Evolutionary conservation across 2,329 filamentous ascomycete genomes (phyloP).

Genomic region (Endothia cerciana): DNA sequence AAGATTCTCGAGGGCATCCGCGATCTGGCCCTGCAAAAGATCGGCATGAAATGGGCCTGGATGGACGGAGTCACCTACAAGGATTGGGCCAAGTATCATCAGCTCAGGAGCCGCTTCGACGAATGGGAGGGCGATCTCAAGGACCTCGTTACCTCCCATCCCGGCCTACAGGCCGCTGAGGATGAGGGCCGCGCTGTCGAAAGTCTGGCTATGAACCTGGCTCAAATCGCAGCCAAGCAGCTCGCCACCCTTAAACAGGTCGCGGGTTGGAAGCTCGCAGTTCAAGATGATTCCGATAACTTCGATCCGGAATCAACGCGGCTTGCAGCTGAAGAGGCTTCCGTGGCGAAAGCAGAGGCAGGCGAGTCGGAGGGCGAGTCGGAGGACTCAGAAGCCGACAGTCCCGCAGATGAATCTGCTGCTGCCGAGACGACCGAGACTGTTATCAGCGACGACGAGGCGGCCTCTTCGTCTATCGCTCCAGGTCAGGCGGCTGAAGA

Average conservation of each 20-base stretch:
- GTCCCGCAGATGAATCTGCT: conserved; percentile 1
- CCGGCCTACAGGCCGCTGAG: conserved; percentile 70
- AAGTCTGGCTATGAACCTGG: conserved; percentile 77
- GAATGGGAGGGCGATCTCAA: conserved; percentile 86
- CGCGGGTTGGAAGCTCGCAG: conserved; percentile 79
- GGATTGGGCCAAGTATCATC: conserved; percentile 95
- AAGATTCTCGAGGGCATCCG: conserved; percentile 81
- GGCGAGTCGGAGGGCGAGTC: conserved; percentile 36
- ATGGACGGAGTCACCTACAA: conserved; percentile 95
- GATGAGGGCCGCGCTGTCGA: conserved; percentile 63
- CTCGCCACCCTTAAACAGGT: conserved; percentile 81
- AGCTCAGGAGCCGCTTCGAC: conserved; percentile 79
- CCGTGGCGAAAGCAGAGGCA: conserved; percentile 41
- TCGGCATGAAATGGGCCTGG: conserved; percentile 94
- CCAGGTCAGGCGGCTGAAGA: conserved; percentile 21
- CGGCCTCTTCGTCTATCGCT: conserved; percentile 28
- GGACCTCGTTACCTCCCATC: conserved; percentile 73
- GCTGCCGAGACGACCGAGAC: too few relatives aligned
- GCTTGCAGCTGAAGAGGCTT: conserved; percentile 53
- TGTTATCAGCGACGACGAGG: conserved; percentile 6
- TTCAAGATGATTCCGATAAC: conserved; percentile 74
- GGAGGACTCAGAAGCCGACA: too few relatives aligned
- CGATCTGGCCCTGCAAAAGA: conserved; percentile 84
- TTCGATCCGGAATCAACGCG: conserved; percentile 73
- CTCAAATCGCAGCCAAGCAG: conserved; percentile 79